phyloP scores from a whole-genome alignment of 2,329 filamentous ascomycete species.

The Talaromyces funiculosus region DNA sequence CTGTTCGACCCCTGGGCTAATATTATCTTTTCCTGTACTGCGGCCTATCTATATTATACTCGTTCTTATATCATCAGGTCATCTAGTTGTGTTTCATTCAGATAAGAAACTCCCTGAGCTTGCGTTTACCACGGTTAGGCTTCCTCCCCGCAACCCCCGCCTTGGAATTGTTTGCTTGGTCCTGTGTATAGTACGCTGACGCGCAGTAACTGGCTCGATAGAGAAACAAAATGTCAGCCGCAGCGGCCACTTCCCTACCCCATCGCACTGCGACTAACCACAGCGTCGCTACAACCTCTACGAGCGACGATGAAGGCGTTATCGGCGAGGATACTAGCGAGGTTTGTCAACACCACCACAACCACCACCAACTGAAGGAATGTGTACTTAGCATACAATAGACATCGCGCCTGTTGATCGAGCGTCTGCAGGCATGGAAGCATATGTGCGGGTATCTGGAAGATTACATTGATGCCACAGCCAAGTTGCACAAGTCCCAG shows the following conservation, averaged over 20 bases:
- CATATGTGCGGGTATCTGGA: conserved; percentile 87
- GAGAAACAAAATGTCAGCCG: conserved; percentile 8
- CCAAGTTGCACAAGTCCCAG: conserved; percentile 78
- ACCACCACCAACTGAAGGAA: neutral
- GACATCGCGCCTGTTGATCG: conserved; percentile 74
- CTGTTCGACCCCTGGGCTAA: neutral
- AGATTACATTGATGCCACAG: conserved; percentile 77
- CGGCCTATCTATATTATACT: neutral
- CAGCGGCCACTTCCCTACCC: conserved; percentile 22
- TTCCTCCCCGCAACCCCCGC: neutral
- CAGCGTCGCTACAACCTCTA: conserved; percentile 27
- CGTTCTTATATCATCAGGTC: neutral
- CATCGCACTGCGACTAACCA: conserved; percentile 24
- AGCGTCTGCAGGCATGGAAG: conserved; percentile 92
- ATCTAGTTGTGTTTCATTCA: neutral
- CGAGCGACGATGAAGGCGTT: conserved; percentile 38
- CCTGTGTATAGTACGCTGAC: neutral
- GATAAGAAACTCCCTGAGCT: neutral
- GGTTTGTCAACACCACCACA: conserved; percentile 25
- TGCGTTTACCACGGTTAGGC: neutral
- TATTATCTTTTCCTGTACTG: neutral
- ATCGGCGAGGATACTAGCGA: conserved; percentile 38
- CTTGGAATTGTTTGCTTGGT: neutral
- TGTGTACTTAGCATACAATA: conserved; percentile 26
- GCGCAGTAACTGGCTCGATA: neutral